These are phyloP conservation scores for Amanita jacksonii DNA, from an alignment of 768 basidiomycete genomes.

Conservation along the genomic window DNA sequence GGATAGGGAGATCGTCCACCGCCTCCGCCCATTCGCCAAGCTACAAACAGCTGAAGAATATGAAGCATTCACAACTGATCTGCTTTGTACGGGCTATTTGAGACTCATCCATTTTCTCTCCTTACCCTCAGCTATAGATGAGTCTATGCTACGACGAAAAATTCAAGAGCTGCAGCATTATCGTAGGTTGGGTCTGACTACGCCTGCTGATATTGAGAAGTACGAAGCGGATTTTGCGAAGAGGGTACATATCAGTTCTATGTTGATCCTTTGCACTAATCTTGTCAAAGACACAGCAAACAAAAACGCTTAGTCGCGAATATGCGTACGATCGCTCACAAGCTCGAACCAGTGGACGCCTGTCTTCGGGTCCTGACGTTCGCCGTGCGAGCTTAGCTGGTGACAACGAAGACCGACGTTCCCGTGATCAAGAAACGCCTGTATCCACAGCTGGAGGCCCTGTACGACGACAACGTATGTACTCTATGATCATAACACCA, in stretches of 20 bases:
- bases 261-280: constrained; percentile 7
- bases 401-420: constrained; percentile 44
- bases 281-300: constrained; percentile 37
- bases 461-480: constrained; percentile 36
- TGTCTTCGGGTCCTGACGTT: constrained; percentile 46
- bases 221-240: constrained; percentile 70
- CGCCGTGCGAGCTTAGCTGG: constrained; percentile 31
- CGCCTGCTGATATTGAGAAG: constrained; percentile 82
- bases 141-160: constrained; percentile 75
- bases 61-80: constrained; percentile 78
- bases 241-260: constrained; percentile 42
- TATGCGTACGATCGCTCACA: constrained; percentile 45
- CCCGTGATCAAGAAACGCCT: constrained; percentile 48
- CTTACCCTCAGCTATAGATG: constrained; percentile 42
- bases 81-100: constrained; percentile 83
- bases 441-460: constrained; percentile 26
- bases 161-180: constrained; percentile 91
- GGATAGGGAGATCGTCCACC: constrained; percentile 83
- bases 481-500: neutral
- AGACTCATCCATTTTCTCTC: neutral
- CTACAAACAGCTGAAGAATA: constrained; percentile 89
- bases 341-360: constrained; percentile 39
- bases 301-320: constrained; percentile 51
- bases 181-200: constrained; percentile 76
- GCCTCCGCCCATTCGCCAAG: constrained; percentile 84